Base-by-base conservation (phyloP, 1,284 basidiomycete genomes). In the Ceratobasidium papillatum region DNA sequence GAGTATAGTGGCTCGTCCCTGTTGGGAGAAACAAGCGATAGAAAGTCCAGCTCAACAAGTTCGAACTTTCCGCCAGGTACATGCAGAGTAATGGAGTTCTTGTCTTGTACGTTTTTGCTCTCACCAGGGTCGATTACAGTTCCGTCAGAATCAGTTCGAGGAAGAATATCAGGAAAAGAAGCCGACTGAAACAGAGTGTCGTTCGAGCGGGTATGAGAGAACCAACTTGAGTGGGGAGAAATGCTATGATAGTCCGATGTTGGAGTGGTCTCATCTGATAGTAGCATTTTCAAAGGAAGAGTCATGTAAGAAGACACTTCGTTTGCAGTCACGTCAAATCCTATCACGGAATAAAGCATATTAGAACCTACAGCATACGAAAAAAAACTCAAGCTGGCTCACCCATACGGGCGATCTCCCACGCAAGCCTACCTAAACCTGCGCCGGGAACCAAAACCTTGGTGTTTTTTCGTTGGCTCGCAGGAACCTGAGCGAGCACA, bases 271-370 rank as follows among this genome's bases (percentile, higher is more conserved):
- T 81, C 78, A 5, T 84, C 81, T 1, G 87, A 88, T 17, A 89
- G 81, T 3, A 91, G 83, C 76, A 87, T 87, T 8, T 86, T 85
- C 71, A 89, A 84, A 0, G 87, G 86, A 14, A 90, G 82, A 51
- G 85, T 88, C 89, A 90, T 90, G 80, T 87, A 91, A 76, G 83
- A 86, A 0, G 90, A 91, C 8, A 89, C 80, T 78, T 90, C 88
- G 77, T 88, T 87, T 5, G 88, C 88, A 0, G 86, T 87, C 0
- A 86, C 87, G 54, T 85, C 81, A 77, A 85, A 90, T 8, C 87
- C 87, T 89, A 73, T 14, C 17, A 11, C 17, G 12, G 58, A 19
- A 14, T 30, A 27, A 58, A 45, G 4, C 7, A 11, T 5, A 27
- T 30, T 8, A 45, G 14, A 30, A 45, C 12, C 7, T 30, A n/a